phyloP scores from a whole-genome alignment of 148 eudicot genomes.

The Rhododendron molle region DNA sequence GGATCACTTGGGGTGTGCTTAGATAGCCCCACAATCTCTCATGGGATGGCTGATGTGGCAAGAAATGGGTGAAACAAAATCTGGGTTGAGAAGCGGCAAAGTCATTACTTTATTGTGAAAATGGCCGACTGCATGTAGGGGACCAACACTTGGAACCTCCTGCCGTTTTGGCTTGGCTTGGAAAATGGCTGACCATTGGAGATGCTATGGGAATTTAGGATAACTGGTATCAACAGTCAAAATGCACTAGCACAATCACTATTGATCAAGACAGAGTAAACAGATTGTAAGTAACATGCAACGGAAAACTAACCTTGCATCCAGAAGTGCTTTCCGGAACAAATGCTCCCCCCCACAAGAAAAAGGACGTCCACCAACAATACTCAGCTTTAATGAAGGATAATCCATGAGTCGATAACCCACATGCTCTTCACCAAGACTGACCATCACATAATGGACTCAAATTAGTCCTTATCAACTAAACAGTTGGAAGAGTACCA shows the following conservation, averaged over 20 bases:
- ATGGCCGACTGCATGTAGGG: neutral
- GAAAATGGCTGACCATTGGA: neutral
- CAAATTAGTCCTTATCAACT: neutral
- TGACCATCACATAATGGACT: constrained; percentile 24
- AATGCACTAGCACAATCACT: neutral
- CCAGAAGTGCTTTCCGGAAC: constrained; percentile 56
- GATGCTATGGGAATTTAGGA: neutral
- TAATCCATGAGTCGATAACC: constrained; percentile 69
- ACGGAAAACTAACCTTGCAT: constrained; percentile 45
- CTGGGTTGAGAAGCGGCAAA: neutral
- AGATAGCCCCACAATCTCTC: neutral
- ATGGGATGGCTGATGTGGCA: neutral
- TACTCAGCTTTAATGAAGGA: constrained; percentile 63
- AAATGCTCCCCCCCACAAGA: constrained; percentile 67
- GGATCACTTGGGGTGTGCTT: neutral
- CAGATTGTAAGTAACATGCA: neutral
- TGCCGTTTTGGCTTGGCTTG: neutral
- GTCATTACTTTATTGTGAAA: neutral
- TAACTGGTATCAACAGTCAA: neutral
- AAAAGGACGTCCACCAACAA: constrained; percentile 95
- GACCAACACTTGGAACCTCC: neutral
- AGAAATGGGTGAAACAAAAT: neutral
- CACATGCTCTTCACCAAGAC: constrained; percentile 80
- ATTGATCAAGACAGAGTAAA: neutral
- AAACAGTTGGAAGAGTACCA: neutral